Base-by-base conservation (phyloP, 495 filamentous ascomycete genomes). In the Hypoxylon fuscum region DNA sequence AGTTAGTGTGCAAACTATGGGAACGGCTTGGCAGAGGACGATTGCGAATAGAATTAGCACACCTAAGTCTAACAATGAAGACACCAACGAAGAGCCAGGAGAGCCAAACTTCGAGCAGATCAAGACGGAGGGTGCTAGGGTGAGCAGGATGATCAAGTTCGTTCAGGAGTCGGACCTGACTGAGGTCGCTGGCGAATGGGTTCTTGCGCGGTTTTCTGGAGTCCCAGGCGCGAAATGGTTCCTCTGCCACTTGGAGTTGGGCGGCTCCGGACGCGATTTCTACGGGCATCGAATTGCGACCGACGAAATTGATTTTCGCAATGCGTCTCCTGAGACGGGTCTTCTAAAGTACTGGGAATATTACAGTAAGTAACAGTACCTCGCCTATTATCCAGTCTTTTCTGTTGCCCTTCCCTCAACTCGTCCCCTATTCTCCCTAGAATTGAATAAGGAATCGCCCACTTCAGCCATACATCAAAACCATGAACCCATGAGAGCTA, bases 131-230 rank as follows among this genome's bases (percentile, higher is more conserved):
- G 69, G 72, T 21, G 57, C 50, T 25, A 62, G 46, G 25, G 73
- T 79, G 18, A 70, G 55, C 38, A 60, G 69, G 15, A 79, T 78
- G 73, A 71, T 80, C 37, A 62, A 67, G 8, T 79, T 79, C 47
- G 72, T 80, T 23, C 75, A 78, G 44, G 74, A 78, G 54, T 50
- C 68, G 8, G 50, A 74, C 23, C 55, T 80, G 11, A 50, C 73
- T 9, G 44, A 72, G 4, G 64, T 79, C 40, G 79, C 76, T 1
- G 77, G 78, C 18, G 77, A 80, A 68, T 82, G 79, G 79, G 78
- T 82, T 23, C 66, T 82, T 12, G 77, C 74, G 7, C 69, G 79
- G 14, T 80, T 80, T 60, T 75, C 77, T 0, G 75, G 76, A 1
- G 66, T 70, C 10, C 59, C 71, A 1, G 72, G 70, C 0, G 77